A percentile compares a stretch with the other conserved stretches of the same genome.
Conservation (phyloP, 257 asterid species). For the Solanum lycopersicoides region DNA sequence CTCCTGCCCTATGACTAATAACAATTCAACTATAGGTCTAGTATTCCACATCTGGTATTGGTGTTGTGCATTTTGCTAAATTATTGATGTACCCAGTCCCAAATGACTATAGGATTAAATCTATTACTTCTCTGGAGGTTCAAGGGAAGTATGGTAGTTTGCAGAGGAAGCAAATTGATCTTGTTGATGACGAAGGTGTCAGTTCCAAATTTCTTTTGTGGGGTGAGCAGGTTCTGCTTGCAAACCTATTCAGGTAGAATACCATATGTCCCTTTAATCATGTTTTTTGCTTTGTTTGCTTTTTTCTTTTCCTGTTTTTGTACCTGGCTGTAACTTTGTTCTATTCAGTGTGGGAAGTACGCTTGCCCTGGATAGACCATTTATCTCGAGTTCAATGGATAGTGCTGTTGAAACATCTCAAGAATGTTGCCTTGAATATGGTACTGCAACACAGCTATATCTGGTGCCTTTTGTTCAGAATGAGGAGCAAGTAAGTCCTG, state of each 20-base stretch:
- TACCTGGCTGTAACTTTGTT: conserved; percentile 6
- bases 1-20: neutral
- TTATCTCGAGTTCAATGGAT: conserved; percentile 40
- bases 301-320: neutral
- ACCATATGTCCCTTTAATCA: neutral
- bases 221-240: conserved; percentile 81
- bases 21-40: neutral
- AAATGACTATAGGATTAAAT: conserved; percentile 53
- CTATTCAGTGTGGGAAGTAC: conserved; percentile 75
- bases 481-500: conserved; percentile 58
- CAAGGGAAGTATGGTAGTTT: conserved; percentile 45
- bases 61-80: neutral
- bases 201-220: conserved; percentile 58
- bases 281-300: neutral
- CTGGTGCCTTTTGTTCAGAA: conserved; percentile 65
- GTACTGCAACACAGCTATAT: conserved; percentile 80
- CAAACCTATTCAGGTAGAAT: conserved; percentile 72
- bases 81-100: neutral
- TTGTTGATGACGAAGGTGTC: conserved; percentile 62
- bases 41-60: neutral
- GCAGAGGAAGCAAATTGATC: conserved; percentile 67
- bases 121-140: conserved; percentile 62
- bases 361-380: conserved; percentile 91
- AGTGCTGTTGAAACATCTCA: conserved; percentile 32
- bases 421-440: conserved; percentile 69